Evolutionary conservation across 2,329 filamentous ascomycete species (phyloP), one percentile per base, ranked within the genome.

Genomic region (Hymenoscyphus fructigenus): DNA sequence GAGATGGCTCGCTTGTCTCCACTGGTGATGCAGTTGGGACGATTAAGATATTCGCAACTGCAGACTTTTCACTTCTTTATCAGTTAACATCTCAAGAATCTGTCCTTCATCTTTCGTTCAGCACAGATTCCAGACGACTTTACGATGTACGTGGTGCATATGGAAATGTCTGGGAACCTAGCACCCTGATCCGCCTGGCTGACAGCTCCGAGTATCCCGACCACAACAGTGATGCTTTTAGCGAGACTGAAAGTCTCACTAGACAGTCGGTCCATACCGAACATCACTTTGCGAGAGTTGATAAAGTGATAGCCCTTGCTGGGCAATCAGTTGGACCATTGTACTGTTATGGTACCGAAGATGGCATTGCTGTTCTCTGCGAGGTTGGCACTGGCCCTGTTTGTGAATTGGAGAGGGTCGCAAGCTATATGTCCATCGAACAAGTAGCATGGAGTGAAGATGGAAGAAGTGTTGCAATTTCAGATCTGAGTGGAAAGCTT

Each of bases 131-230:
- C 61, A 68, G 74, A 15, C 75, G 67, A n/a, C 69, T 79, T 62
- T 67, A 70, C 5, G 78, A 79, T 62, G 74, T 79, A 28, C 67
- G 77, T 65, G 75, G 73, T 3, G 64, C 71, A 1, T 74, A 77
- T 61, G 78, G 76, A 67, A 76, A 72, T 53, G 73, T 79, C 56
- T 79, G 78, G 78, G 74, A 78, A 62, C 76, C 78, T 1, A 65
- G 65, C 7, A 32, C 44, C 20, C 36, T 65, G 17, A 62, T 76
- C 47, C 63, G 71, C 50, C 26, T 34, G 6, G 29, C 44, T 2
- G 59, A 60, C n/a, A 17, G 50, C 10, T 28, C 26, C 32, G 73
- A 74, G 34, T 59, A 68, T 9, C 28, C 28, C 28, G 28, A 29
- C 28, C 28, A 29, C 28, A 36, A 73, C 10, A 68, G 65, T 20